Evolutionary conservation across 495 filamentous ascomycete genomes (phyloP).

Genomic region (Jackrogersella multiformis): DNA sequence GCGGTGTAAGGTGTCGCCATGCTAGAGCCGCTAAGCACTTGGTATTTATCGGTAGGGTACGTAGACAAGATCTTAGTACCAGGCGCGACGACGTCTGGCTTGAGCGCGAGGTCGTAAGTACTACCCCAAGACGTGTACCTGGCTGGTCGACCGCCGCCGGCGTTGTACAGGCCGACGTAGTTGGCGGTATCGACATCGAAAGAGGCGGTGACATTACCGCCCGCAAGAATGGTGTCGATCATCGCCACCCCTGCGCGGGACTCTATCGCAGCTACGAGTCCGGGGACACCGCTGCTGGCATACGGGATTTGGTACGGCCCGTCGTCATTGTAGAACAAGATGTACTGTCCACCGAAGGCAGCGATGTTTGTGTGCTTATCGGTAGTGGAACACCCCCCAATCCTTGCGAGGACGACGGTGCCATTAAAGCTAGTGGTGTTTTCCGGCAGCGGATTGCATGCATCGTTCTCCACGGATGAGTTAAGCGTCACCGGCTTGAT

Average conservation of each 20-base stretch:
- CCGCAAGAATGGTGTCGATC: constrained; percentile 36
- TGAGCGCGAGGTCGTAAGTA: constrained; percentile 54
- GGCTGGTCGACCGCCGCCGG: constrained; percentile 44
- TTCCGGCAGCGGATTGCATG: constrained; percentile 37
- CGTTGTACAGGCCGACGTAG: constrained; percentile 42
- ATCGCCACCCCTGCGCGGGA: constrained; percentile 40
- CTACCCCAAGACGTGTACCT: constrained; percentile 59
- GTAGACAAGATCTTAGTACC: constrained; percentile 61
- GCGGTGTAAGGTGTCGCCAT: constrained; percentile 64
- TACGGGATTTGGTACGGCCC: constrained; percentile 25
- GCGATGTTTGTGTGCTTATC: constrained; percentile 41
- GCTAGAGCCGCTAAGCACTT: constrained; percentile 57
- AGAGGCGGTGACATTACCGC: constrained; percentile 42
- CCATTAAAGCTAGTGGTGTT: constrained; percentile 48
- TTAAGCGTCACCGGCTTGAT: constrained; percentile 43
- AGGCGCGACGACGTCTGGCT: constrained; percentile 57
- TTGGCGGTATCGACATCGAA: constrained; percentile 41
- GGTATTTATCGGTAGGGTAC: constrained; percentile 50
- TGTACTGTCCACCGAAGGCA: constrained; percentile 40
- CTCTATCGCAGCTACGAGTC: constrained; percentile 35
- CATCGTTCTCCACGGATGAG: constrained; percentile 26
- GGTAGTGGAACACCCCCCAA: constrained; percentile 41
- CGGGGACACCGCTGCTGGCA: constrained; percentile 16
- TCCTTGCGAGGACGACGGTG: constrained; percentile 52
- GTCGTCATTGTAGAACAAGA: constrained; percentile 46